Percentiles rank a stretch among this genome's conserved stretches.
These are phyloP conservation scores for Prunus armeniaca DNA, from an alignment of 306 rosid species.

Conservation along the genomic window DNA sequence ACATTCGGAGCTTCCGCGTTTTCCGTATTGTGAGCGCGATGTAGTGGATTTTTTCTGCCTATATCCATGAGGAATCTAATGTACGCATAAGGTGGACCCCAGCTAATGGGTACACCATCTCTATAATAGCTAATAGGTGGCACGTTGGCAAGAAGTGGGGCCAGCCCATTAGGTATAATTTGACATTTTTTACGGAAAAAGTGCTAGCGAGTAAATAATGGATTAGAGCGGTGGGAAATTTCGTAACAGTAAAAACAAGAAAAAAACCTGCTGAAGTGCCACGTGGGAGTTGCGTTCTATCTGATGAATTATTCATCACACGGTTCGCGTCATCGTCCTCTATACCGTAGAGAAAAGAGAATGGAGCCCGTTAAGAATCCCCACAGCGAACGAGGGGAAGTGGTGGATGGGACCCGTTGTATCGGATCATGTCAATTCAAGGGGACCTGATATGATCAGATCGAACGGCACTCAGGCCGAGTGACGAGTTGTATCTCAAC, in stretches of 20 bases:
- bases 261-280: neutral
- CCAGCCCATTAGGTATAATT: constrained; percentile 29
- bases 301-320: neutral
- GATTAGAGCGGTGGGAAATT: neutral
- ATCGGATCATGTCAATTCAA: neutral
- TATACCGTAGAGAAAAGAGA: neutral
- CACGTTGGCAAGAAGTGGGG: constrained; percentile 19
- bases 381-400: neutral
- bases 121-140: constrained; percentile 31
- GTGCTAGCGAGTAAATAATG: neutral
- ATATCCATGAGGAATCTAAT: constrained; percentile 15
- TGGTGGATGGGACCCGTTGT: neutral
- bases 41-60: neutral
- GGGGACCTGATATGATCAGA: neutral
- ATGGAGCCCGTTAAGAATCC: neutral
- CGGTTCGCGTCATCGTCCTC: neutral
- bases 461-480: neutral
- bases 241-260: neutral
- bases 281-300: neutral
- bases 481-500: neutral
- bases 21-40: neutral
- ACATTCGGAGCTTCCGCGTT: neutral
- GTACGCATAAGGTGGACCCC: constrained; percentile 26
- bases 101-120: constrained; percentile 28
- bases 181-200: neutral